phyloP scores from a whole-genome alignment of 306 rosid genomes.

The Bauhinia variegata region DNA sequence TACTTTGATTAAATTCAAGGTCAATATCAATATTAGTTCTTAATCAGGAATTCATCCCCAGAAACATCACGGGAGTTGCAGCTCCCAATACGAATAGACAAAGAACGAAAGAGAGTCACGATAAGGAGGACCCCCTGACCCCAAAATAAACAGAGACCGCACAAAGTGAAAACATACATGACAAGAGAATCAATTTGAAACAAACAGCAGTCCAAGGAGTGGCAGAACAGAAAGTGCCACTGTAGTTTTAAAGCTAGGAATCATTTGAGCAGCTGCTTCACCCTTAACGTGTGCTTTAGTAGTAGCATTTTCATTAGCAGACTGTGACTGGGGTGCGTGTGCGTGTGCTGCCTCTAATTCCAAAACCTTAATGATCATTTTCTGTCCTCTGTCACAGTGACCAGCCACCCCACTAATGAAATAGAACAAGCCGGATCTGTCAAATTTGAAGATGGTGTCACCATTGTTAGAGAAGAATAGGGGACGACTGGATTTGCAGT shows the following conservation, averaged over 20 bases:
- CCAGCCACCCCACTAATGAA: conserved; percentile 86
- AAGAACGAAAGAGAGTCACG: conserved; percentile 4
- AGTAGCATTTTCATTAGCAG: conserved; percentile 30
- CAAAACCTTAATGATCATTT: conserved; percentile 75
- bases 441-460: conserved; percentile 45
- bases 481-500: conserved; percentile 64
- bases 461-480: conserved; percentile 70
- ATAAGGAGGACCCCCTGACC: conserved; percentile 3
- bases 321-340: too few species aligned
- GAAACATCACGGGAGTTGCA: too few species aligned
- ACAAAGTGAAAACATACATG: background rate
- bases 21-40: too few species aligned
- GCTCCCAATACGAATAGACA: background rate
- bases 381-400: conserved; percentile 75
- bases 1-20: too few species aligned
- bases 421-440: conserved; percentile 67
- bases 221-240: conserved; percentile 25
- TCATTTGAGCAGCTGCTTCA: conserved; percentile 37
- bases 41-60: too few species aligned
- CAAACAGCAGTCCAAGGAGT: conserved; percentile 22
- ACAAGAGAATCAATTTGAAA: conserved; percentile 34
- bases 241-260: conserved; percentile 24
- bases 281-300: background rate
- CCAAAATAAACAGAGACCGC: background rate
- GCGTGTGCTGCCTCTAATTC: conserved; percentile 39